Evolutionary conservation across 2,329 filamentous ascomycete genomes (phyloP), one percentile per base, ranked within the genome.

Genomic region (Metarhizium robertsii): DNA sequence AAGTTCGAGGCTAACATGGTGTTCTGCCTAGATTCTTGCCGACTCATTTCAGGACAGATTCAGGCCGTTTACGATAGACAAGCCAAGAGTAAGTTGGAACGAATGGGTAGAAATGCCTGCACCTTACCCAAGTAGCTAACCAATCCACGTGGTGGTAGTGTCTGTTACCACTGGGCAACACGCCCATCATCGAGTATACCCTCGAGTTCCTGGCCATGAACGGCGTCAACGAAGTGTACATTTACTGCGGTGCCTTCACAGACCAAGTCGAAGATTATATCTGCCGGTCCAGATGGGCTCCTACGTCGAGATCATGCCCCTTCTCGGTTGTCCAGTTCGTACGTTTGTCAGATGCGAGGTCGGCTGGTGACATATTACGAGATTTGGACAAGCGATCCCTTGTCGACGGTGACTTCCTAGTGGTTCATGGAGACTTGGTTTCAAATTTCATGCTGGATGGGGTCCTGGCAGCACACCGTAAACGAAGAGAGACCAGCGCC

Each of bases 11-110:
- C 63, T 64, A 55, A 66, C 53, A 36, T 43, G 52, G 14, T 53
- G 43, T 53, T 30, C 48, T 61, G 16, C 38, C 25, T 49, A 94
- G 88, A 80, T 99, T 57, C 84, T 99, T 61, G 88, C 92, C 61
- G 94, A 99, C 76, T 92, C 90, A 1, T 99, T 95, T 69, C 92
- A 97, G 71, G 91, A 90, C 50, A 80, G 90, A 69, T 99, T 95
- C 73, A 83, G 80, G 63, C 94, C 94, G 0, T 94, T 97, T 67
- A 92, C 91, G 0, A 75, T 95, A 56, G 89, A 96, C 69, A 88
- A 83, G 62, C 94, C 94, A 67, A 83, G 94, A 78, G 90, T 94
- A 57, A 51, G 58, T 11, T 51, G 25, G 25, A 1, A 25, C 4
- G 25, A 25, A 25, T 25, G 25, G 25, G 25, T 2, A 14, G 6